phyloP scores from a whole-genome alignment of 1,284 basidiomycete species.

The Ganoderma meredithae region DNA sequence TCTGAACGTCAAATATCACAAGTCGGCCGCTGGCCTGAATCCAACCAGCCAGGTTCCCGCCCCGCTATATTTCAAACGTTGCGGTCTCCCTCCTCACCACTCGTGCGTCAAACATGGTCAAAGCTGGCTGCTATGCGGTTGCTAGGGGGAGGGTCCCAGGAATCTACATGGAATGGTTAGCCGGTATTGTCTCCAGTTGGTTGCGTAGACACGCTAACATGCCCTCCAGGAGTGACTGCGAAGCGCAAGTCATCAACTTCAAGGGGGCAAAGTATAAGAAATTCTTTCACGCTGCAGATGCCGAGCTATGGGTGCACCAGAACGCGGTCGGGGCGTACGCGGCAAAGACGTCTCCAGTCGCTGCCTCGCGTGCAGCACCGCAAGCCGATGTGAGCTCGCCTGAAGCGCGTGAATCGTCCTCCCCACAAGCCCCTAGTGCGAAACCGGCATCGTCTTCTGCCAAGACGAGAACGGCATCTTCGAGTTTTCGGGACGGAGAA shows the following conservation, averaged over 20 bases:
- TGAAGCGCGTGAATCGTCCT: neutral
- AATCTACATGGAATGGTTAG: constrained; percentile 39
- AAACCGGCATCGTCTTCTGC: neutral
- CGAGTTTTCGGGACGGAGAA: neutral
- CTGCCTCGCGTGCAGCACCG: neutral
- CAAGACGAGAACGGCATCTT: too few relatives aligned
- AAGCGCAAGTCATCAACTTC: constrained; percentile 65
- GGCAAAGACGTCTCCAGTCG: neutral
- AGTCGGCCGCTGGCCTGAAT: neutral
- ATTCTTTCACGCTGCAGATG: constrained; percentile 59
- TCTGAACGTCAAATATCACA: neutral
- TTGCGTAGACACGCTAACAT: neutral
- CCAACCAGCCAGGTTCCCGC: neutral
- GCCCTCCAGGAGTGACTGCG: constrained; percentile 60
- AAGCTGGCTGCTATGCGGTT: constrained; percentile 38
- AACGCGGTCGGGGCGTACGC: constrained; percentile 1
- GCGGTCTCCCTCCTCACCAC: too few relatives aligned
- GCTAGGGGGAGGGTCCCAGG: constrained; percentile 38
- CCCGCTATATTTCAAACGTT: neutral
- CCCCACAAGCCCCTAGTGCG: neutral
- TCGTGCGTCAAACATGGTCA: neutral
- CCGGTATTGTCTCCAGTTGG: neutral
- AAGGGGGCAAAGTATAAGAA: constrained; percentile 67
- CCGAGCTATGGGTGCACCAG: constrained; percentile 46
- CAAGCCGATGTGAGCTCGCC: neutral